Conservation (phyloP, 768 basidiomycete species). For the Cyathus striatus region DNA sequence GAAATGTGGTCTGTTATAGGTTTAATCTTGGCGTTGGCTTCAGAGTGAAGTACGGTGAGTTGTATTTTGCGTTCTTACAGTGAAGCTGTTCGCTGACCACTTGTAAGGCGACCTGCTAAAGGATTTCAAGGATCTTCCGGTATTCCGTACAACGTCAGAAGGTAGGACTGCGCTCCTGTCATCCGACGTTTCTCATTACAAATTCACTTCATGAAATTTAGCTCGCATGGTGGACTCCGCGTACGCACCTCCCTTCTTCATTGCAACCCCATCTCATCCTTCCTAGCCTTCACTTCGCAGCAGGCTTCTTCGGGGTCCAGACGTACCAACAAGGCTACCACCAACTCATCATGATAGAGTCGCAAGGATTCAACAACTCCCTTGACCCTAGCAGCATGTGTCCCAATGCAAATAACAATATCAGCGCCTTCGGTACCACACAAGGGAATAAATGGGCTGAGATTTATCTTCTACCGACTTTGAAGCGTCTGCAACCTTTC, state of each 20-base stretch:
- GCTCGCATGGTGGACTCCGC: slow-evolving; percentile 53
- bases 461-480: slow-evolving; percentile 55
- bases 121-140: slow-evolving; percentile 43
- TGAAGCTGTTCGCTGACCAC: too few relatives aligned
- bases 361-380: slow-evolving; percentile 56
- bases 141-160: slow-evolving; percentile 59
- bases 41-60: slow-evolving; percentile 57
- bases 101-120: slow-evolving; percentile 34
- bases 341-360: slow-evolving; percentile 58
- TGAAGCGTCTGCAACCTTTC: slow-evolving; percentile 42
- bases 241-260: slow-evolving; percentile 13
- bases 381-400: slow-evolving; percentile 68
- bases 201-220: slow-evolving; percentile 9
- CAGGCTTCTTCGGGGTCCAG: slow-evolving; percentile 57
- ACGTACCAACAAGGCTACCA: slow-evolving; percentile 48
- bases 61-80: slow-evolving; percentile 7
- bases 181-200: too few relatives aligned
- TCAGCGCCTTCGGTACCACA: slow-evolving; percentile 32
- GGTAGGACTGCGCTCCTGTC: too few relatives aligned
- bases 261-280: not conserved
- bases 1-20: slow-evolving; percentile 13
- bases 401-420: slow-evolving; percentile 44
- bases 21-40: slow-evolving; percentile 51
- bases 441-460: slow-evolving; percentile 52
- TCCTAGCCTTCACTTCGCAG: slow-evolving; percentile 27